phyloP scores from a whole-genome alignment of 768 basidiomycete genomes.

The Mycena haematopus region DNA sequence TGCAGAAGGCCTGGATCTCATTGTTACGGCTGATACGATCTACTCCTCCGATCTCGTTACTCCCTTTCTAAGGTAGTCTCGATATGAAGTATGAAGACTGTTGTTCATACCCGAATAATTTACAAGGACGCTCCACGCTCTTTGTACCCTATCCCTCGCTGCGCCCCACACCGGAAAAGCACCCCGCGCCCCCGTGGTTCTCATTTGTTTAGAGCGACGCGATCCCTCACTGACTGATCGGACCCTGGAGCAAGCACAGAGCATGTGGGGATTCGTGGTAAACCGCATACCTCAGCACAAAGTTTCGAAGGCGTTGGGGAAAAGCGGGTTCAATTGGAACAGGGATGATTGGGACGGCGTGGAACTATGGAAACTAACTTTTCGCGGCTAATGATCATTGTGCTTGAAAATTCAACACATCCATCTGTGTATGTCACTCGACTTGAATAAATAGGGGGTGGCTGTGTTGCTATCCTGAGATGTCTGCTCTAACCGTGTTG shows the following conservation, averaged over 20 bases:
- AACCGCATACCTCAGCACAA: constrained; percentile 65
- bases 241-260: constrained; percentile 62
- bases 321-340: constrained; percentile 63
- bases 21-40: constrained; percentile 85
- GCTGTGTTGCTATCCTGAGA: background rate
- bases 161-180: constrained; percentile 23
- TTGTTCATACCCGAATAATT: background rate
- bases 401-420: too few relatives aligned
- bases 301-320: constrained; percentile 65
- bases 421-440: too few relatives aligned
- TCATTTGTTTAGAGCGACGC: constrained; percentile 76
- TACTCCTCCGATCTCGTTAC: constrained; percentile 65
- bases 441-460: too few relatives aligned
- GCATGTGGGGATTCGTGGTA: constrained; percentile 61
- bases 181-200: constrained; percentile 54
- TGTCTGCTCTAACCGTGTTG: constrained; percentile 61
- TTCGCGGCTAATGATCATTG: constrained; percentile 27
- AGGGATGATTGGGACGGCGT: constrained; percentile 80
- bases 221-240: constrained; percentile 70
- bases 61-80: constrained; percentile 60
- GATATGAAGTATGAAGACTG: background rate
- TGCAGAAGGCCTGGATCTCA: constrained; percentile 70
- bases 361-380: constrained; percentile 75
- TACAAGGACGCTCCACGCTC: constrained; percentile 56
- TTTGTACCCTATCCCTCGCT: constrained; percentile 49